Percentiles rank a stretch among this genome's conserved stretches.
Evolutionary conservation across 148 eudicot species (phyloP).

Genomic region (Vaccinium macrocarpon): DNA sequence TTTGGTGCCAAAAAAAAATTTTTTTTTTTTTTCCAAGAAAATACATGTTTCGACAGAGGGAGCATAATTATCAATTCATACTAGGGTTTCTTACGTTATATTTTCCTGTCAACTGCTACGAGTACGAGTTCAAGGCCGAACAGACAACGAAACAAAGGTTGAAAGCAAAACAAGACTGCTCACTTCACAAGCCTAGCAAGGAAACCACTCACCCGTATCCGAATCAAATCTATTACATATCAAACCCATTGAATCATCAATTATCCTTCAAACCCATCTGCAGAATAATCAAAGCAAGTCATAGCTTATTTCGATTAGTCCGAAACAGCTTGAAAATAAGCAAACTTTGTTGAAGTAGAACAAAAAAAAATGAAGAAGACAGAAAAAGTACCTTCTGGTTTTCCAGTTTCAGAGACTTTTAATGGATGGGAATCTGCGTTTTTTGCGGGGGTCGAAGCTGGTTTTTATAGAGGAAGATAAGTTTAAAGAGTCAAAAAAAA

Average conservation of each 20-base stretch:
- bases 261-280: neutral
- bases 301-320: neutral
- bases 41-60: no score
- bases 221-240: neutral
- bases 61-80: no score
- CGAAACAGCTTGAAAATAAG: neutral
- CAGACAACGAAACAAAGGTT: slow-evolving; percentile 20
- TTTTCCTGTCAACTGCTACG: neutral
- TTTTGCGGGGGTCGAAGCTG: neutral
- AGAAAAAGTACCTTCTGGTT: neutral
- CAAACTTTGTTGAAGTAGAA: neutral
- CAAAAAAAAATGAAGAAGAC: neutral
- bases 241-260: neutral
- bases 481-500: neutral
- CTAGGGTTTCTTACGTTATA: neutral
- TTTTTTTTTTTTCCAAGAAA: no score
- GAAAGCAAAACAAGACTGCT: slow-evolving; percentile 11
- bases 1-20: neutral
- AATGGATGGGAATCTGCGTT: no score
- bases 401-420: no score
- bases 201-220: slow-evolving; percentile 17
- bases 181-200: slow-evolving; percentile 17
- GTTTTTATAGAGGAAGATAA: slow-evolving; percentile 11
- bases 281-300: neutral
- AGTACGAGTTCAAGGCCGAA: slow-evolving; percentile 8